These are phyloP conservation scores for Domatiomyces catenatus DNA, from an alignment of 2,329 filamentous ascomycete species.

Conservation along the genomic window DNA sequence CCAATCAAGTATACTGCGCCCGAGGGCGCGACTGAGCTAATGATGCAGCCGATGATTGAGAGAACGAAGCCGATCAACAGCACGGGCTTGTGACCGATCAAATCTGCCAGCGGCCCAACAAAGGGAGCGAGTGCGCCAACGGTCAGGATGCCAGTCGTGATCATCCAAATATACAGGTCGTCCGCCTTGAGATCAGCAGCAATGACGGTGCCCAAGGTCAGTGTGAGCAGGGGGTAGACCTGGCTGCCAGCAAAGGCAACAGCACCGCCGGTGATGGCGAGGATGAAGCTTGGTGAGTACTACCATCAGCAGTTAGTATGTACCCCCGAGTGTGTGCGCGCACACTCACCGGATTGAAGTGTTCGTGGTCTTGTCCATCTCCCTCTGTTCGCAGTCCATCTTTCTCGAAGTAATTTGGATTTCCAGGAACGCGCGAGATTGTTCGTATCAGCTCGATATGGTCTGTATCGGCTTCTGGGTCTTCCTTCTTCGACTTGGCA, in stretches of 20 bases:
- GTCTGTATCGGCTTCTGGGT: not conserved
- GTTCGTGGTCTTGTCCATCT: constrained; percentile 34
- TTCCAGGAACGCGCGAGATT: constrained; percentile 20
- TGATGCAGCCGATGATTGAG: constrained; percentile 1
- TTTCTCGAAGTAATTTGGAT: constrained; percentile 33
- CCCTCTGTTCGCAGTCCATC: constrained; percentile 31
- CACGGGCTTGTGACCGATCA: constrained; percentile 2
- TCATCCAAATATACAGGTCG: constrained; percentile 1
- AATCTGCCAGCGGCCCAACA: constrained; percentile 3
- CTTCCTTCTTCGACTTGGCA: not conserved
- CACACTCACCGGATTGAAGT: constrained; percentile 29
- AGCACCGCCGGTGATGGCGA: constrained; percentile 1
- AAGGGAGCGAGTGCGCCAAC: constrained; percentile 1
- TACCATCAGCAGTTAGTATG: not conserved
- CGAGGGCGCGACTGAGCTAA: not conserved
- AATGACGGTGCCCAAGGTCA: constrained; percentile 1
- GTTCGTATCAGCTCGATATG: constrained; percentile 19
- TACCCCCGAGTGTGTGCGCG: not conserved
- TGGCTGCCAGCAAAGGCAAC: not conserved
- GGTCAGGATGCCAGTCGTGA: constrained; percentile 1
- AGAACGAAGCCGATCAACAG: constrained; percentile 1
- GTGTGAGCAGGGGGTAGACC: constrained; percentile 1
- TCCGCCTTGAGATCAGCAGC: constrained; percentile 1
- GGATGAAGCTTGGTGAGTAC: constrained; percentile 3
- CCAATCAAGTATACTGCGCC: not conserved